Conservation (phyloP, 352 stramenopile species). For the Saprolegnia diclina region DNA sequence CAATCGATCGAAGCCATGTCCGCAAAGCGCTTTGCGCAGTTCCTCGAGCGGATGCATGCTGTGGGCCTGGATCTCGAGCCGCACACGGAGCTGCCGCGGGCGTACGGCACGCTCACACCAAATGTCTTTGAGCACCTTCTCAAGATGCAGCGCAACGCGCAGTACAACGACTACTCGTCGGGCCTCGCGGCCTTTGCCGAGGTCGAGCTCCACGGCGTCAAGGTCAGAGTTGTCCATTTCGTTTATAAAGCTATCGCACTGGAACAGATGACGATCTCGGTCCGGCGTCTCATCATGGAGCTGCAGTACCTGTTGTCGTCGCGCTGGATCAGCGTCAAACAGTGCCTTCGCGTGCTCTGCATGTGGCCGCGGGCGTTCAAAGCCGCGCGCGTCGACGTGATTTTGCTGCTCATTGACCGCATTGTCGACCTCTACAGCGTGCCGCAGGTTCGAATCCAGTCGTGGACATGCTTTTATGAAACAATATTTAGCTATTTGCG, state of each 20-base stretch:
- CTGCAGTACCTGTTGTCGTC: conserved; percentile 65
- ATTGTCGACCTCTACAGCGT: conserved; percentile 28
- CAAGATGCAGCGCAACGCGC: conserved; percentile 55
- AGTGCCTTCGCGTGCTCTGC: conserved; percentile 45
- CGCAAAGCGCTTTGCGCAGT: conserved; percentile 57
- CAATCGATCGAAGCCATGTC: conserved; percentile 40
- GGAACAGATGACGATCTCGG: conserved; percentile 34
- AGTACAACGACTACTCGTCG: conserved; percentile 12
- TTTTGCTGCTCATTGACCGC: conserved; percentile 25
- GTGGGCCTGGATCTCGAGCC: conserved; percentile 10
- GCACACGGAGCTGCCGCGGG: conserved; percentile 13
- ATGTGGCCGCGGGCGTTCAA: conserved; percentile 46
- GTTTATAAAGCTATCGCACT: not conserved
- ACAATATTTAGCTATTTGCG: conserved; percentile 13
- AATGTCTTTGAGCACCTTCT: conserved; percentile 89
- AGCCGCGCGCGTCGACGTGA: conserved; percentile 23
- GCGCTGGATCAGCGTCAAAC: conserved; percentile 59
- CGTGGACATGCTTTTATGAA: not conserved
- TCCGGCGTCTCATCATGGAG: conserved; percentile 54
- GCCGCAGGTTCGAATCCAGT: conserved; percentile 6
- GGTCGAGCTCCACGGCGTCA: conserved; percentile 11
- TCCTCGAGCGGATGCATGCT: conserved; percentile 37
- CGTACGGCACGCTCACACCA: conserved; percentile 55
- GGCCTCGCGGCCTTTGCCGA: conserved; percentile 7
- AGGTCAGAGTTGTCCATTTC: conserved; percentile 8